Evolutionary conservation across 257 asterid species (phyloP).

Genomic region (Scutellaria barbata): DNA sequence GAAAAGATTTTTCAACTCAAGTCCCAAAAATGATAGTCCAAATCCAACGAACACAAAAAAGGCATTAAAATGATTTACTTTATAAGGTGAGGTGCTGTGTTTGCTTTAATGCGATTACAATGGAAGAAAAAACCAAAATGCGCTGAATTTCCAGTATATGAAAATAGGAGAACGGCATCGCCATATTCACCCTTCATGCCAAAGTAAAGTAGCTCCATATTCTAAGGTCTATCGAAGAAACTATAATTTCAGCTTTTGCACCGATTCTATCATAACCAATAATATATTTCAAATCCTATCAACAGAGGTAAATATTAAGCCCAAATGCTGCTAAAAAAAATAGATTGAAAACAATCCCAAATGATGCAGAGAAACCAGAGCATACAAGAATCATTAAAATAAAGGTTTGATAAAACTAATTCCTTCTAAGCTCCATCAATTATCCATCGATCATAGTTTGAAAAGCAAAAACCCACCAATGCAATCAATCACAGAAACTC

Average conservation of each 20-base stretch:
- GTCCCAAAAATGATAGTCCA: conserved; percentile 15
- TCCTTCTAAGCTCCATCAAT: conserved; percentile 10
- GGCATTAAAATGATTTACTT: conserved; percentile 5
- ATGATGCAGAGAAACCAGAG: background rate
- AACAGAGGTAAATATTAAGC: background rate
- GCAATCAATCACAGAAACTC: conserved; percentile 26
- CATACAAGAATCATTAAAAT: background rate
- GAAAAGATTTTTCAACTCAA: conserved; percentile 25
- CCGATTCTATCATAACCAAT: conserved; percentile 22
- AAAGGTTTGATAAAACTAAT: conserved; percentile 11
- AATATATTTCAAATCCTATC: background rate
- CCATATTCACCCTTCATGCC: background rate
- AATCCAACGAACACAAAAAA: conserved; percentile 18
- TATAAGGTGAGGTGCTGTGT: conserved; percentile 15
- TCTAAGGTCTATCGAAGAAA: background rate
- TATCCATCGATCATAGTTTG: background rate
- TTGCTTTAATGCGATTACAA: background rate
- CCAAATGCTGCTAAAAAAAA: conserved; percentile 3
- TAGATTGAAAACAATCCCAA: conserved; percentile 12
- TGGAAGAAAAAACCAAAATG: background rate
- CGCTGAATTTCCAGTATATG: background rate
- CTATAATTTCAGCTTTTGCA: conserved; percentile 1
- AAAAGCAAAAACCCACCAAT: conserved; percentile 26
- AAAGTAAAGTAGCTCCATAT: background rate
- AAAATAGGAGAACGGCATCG: background rate